Conservation (phyloP, 352 stramenopile species). For the Pythium sukuiense region DNA sequence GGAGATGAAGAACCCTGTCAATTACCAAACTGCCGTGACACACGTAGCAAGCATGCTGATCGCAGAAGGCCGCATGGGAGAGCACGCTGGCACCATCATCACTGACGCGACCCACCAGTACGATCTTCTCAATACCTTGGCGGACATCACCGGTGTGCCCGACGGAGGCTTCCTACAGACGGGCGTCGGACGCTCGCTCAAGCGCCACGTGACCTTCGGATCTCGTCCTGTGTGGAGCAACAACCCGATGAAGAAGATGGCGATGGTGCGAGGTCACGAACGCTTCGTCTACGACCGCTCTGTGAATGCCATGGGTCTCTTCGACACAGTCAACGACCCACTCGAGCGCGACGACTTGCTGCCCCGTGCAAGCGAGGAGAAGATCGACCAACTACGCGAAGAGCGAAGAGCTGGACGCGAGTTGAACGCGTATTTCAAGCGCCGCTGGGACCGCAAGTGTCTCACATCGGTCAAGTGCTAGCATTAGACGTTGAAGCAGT, state of each 20-base stretch:
- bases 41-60: slow-evolving; percentile 28
- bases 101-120: slow-evolving; percentile 25
- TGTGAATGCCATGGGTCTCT: slow-evolving; percentile 36
- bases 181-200: slow-evolving; percentile 35
- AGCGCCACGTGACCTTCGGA: slow-evolving; percentile 36
- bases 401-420: slow-evolving; percentile 32
- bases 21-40: slow-evolving; percentile 30
- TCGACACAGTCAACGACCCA: slow-evolving; percentile 42
- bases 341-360: slow-evolving; percentile 39
- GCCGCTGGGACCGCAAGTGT: slow-evolving; percentile 39
- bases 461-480: slow-evolving; percentile 23
- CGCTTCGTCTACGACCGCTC: slow-evolving; percentile 47
- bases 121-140: slow-evolving; percentile 28
- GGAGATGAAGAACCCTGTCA: slow-evolving; percentile 30
- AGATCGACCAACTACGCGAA: slow-evolving; percentile 18
- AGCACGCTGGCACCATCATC: slow-evolving; percentile 14
- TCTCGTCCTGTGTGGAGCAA: slow-evolving; percentile 50
- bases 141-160: slow-evolving; percentile 27
- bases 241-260: slow-evolving; percentile 50
- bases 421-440: slow-evolving; percentile 53
- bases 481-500: no score
- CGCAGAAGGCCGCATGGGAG: slow-evolving; percentile 22
- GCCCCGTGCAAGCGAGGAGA: slow-evolving; percentile 18
- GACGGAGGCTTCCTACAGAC: slow-evolving; percentile 25
- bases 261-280: slow-evolving; percentile 35